Conservation (phyloP, 257 asterid species). For the Nicotiana tabacum region DNA sequence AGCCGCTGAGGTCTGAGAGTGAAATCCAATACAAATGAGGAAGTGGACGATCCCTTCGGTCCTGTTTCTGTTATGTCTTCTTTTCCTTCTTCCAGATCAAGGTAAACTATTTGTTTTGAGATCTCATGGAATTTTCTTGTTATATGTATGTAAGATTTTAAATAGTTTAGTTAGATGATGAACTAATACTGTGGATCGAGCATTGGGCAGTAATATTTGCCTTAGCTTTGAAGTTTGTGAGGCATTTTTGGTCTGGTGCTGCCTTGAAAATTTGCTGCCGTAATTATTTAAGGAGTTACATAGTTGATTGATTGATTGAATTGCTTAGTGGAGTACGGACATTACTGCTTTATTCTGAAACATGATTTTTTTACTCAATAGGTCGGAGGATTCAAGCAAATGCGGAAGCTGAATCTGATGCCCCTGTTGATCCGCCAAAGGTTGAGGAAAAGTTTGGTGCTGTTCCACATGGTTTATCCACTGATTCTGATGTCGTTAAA, state of each 20-base stretch:
- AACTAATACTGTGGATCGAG: too few relatives aligned
- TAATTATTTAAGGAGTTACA: not conserved
- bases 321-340: not conserved
- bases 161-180: too few relatives aligned
- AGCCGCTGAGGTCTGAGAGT: not conserved
- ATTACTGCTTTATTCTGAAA: not conserved
- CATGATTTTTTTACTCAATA: slow-evolving; percentile 9
- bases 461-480: slow-evolving; percentile 68
- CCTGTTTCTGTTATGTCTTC: slow-evolving; percentile 56
- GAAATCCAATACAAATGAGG: slow-evolving; percentile 37
- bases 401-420: slow-evolving; percentile 61
- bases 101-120: slow-evolving; percentile 27
- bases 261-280: not conserved
- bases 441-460: slow-evolving; percentile 77
- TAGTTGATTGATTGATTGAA: not conserved
- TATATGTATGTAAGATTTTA: not conserved
- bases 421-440: slow-evolving; percentile 68
- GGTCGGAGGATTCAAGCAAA: slow-evolving; percentile 67
- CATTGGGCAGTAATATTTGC: too few relatives aligned
- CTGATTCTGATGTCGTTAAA: slow-evolving; percentile 76
- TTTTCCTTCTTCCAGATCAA: slow-evolving; percentile 76
- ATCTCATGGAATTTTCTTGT: too few relatives aligned
- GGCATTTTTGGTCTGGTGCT: too few relatives aligned
- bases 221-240: too few relatives aligned
- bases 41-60: slow-evolving; percentile 78